A percentile compares a stretch with the other conserved stretches of the same genome.
Evolutionary conservation across 2,329 filamentous ascomycete genomes (phyloP).

Genomic region (Claviceps paspali): DNA sequence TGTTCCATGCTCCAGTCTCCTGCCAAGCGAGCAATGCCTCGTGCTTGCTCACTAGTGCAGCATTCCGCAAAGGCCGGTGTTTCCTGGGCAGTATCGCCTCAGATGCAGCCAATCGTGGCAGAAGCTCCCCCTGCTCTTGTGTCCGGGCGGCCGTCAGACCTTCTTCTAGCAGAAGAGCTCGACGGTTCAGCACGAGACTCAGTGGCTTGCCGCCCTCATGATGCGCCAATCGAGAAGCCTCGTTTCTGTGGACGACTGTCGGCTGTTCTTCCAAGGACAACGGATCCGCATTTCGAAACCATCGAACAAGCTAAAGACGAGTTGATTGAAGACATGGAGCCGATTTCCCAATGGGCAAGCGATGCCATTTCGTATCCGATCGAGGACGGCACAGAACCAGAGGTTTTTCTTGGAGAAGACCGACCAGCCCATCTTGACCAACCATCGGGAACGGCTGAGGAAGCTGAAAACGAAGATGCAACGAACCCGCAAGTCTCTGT

Average conservation of each 20-base stretch:
- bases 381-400: background rate
- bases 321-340: background rate
- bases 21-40: constrained; percentile 28
- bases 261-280: constrained; percentile 27
- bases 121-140: constrained; percentile 15
- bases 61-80: constrained; percentile 10
- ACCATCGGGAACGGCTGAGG: background rate
- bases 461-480: background rate
- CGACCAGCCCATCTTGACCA: background rate
- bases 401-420: background rate
- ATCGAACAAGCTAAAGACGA: constrained; percentile 12
- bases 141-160: constrained; percentile 18
- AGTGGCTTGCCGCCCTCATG: constrained; percentile 18
- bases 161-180: constrained; percentile 22
- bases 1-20: constrained; percentile 34
- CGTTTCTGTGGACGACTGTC: constrained; percentile 31
- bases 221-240: constrained; percentile 19
- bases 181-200: constrained; percentile 7
- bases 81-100: constrained; percentile 15
- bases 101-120: constrained; percentile 22
- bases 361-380: background rate
- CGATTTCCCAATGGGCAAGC: background rate
- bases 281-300: constrained; percentile 23
- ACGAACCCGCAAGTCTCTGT: background rate
- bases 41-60: constrained; percentile 19